phyloP scores from a whole-genome alignment of 345 rosid genomes.

The Brassica napus region Da-Ae NC_063451.1:41789501-41790000 shows the following conservation, averaged over 20 bases:
- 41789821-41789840: conserved; percentile 13
- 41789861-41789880: conserved; percentile 13
- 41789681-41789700: not conserved
- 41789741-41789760: conserved; percentile 8
- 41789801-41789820: conserved; percentile 8
- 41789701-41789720: conserved; percentile 6
- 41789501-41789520: not conserved
- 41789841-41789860: conserved; percentile 8
- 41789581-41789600: not conserved
- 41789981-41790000: conserved; percentile 12
- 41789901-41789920: not conserved
- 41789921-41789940: conserved; percentile 4
- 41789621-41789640: not conserved
- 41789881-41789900: conserved; percentile 1
- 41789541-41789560: conserved; percentile 4
- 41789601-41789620: conserved; percentile 2
- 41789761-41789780: not conserved
- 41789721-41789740: not conserved
- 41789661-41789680: not conserved
- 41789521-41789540: not conserved
- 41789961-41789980: conserved; percentile 2
- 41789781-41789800: not conserved
- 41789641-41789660: not conserved
- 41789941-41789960: not conserved
- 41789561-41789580: not conserved